Percentiles rank a stretch among this genome's conserved stretches.
phyloP scores from a whole-genome alignment of 345 rosid species.

The Turritis glabra region DNA sequence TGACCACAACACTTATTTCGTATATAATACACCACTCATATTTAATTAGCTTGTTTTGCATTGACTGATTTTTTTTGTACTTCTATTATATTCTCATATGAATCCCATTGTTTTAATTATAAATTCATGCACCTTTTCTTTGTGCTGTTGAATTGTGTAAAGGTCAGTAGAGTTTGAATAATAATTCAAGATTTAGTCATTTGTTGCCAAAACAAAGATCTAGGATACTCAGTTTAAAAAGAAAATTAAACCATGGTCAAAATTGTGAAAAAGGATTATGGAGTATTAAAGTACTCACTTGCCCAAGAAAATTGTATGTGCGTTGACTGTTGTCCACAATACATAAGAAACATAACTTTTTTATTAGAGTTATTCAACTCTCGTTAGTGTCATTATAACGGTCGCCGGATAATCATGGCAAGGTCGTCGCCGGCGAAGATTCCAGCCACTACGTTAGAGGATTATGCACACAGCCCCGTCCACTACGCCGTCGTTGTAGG shows the following conservation, averaged over 20 bases:
- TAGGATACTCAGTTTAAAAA: not conserved
- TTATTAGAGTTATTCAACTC: slow-evolving; percentile 16
- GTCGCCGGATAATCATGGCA: slow-evolving; percentile 40
- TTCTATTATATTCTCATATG: not conserved
- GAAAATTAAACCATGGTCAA: not conserved
- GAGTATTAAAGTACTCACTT: not conserved
- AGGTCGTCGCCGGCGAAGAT: slow-evolving; percentile 44
- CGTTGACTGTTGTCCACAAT: slow-evolving; percentile 19
- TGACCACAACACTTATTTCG: slow-evolving; percentile 9
- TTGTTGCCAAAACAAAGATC: not conserved
- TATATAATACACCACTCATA: not conserved
- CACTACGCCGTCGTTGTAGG: slow-evolving; percentile 78
- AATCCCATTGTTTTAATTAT: not conserved
- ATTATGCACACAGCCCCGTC: slow-evolving; percentile 79
- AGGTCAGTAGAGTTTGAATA: not conserved
- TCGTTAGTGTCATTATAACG: slow-evolving; percentile 33
- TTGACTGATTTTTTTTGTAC: slow-evolving; percentile 6
- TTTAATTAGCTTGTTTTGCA: not conserved
- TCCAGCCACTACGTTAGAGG: slow-evolving; percentile 50
- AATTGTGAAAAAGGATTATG: not conserved
- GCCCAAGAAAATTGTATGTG: not conserved
- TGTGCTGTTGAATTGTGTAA: not conserved
- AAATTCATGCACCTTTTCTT: not conserved
- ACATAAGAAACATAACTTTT: not conserved
- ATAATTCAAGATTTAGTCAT: not conserved